phyloP scores from a whole-genome alignment of 306 rosid genomes.

The Cotoneaster glaucophyllus region DNA sequence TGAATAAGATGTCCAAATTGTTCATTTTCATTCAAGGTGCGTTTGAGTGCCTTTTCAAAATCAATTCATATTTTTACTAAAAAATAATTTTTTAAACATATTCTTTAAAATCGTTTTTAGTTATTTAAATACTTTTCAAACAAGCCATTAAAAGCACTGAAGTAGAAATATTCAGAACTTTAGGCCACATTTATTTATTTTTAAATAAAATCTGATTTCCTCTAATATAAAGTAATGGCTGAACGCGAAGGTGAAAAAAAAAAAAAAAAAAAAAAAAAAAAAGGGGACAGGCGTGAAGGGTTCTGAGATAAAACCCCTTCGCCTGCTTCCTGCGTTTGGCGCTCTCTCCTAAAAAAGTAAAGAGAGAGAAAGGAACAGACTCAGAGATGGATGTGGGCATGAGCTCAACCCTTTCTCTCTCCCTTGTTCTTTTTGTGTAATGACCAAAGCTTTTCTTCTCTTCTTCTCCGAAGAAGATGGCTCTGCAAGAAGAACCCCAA shows the following conservation, averaged over 20 bases:
- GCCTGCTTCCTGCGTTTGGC: slow-evolving; percentile 31
- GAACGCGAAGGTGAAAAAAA: not conserved
- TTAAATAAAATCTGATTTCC: not conserved
- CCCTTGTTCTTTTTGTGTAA: slow-evolving; percentile 5
- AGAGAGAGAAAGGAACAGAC: slow-evolving; percentile 30
- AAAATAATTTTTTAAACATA: no score
- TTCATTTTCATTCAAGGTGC: no score
- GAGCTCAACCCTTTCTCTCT: slow-evolving; percentile 8
- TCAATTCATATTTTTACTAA: no score
- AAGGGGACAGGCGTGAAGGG: slow-evolving; percentile 54
- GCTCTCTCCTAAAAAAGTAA: slow-evolving; percentile 11
- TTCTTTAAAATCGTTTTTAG: no score
- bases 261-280: not conserved
- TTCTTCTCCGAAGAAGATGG: slow-evolving; percentile 58
- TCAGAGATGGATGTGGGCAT: slow-evolving; percentile 39
- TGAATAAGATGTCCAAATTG: no score
- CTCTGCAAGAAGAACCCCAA: slow-evolving; percentile 35
- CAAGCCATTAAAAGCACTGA: no score
- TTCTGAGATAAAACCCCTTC: slow-evolving; percentile 46
- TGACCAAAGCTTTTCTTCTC: slow-evolving; percentile 28
- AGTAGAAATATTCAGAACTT: no score
- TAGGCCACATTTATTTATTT: no score
- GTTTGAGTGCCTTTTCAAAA: rapidly evolving
- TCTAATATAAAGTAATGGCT: not conserved
- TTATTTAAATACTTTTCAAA: no score